These are phyloP conservation scores for Trametopsis cervina DNA, from an alignment of 768 basidiomycete genomes.

Conservation along the genomic window DNA sequence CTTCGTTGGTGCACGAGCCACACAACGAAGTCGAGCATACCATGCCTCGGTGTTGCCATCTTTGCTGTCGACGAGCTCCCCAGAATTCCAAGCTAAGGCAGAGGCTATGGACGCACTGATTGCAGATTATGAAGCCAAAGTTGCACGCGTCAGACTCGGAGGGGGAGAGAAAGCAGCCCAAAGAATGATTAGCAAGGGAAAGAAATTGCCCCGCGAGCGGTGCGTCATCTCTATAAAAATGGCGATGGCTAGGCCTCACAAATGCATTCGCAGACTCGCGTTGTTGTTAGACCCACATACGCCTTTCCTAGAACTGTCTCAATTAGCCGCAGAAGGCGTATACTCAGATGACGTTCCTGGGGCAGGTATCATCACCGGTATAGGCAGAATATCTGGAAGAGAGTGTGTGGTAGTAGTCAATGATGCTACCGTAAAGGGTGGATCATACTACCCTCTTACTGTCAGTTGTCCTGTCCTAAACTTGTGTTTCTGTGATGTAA, in stretches of 20 bases:
- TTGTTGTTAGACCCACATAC: slow-evolving; percentile 78
- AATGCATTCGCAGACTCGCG: slow-evolving; percentile 41
- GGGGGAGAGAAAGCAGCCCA: slow-evolving; percentile 72
- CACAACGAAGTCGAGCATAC: slow-evolving; percentile 29
- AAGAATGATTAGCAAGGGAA: slow-evolving; percentile 70
- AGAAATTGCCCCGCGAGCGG: slow-evolving; percentile 82
- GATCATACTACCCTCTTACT: slow-evolving; percentile 86
- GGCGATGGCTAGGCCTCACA: background rate
- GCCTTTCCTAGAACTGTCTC: slow-evolving; percentile 85
- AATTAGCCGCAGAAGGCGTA: slow-evolving; percentile 82
- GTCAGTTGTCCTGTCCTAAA: slow-evolving; percentile 33
- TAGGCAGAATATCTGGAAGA: slow-evolving; percentile 60
- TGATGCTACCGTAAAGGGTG: slow-evolving; percentile 90
- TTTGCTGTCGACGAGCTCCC: slow-evolving; percentile 56
- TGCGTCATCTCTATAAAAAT: slow-evolving; percentile 31
- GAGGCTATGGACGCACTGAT: slow-evolving; percentile 67
- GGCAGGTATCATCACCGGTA: slow-evolving; percentile 85
- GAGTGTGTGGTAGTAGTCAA: slow-evolving; percentile 92
- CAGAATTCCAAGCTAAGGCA: slow-evolving; percentile 64
- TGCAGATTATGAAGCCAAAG: slow-evolving; percentile 52
- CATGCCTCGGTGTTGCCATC: slow-evolving; percentile 74
- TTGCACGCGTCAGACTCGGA: slow-evolving; percentile 54
- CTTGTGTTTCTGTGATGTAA: background rate
- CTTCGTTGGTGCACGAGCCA: background rate
- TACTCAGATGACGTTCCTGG: slow-evolving; percentile 78